Base-by-base conservation (phyloP, 176 grass and related monocot species). In the Musa acuminata region DNA sequence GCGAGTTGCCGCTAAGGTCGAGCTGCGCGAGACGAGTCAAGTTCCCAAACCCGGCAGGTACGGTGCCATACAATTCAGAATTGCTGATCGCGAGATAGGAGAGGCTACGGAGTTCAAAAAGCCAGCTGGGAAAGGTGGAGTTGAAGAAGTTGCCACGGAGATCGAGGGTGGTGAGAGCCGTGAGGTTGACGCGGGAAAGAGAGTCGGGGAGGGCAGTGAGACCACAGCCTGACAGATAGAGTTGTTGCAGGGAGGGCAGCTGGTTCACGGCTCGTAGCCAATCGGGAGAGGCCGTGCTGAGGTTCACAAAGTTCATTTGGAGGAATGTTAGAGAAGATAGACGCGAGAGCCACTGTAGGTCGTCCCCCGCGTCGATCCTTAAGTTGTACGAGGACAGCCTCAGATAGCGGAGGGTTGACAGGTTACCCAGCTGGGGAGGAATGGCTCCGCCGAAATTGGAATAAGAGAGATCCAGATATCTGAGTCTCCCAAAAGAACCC, bases 231-330 rank as follows among this genome's bases (percentile, higher is more conserved):
- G 77, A 73, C 27, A 91, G 75, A 57, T 3, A 51, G 53, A 91
- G 55, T 11, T 73, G 75, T 63, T 83, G 29, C 6, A 88, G 52
- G 25, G 20, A 60, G 14, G 68, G 70, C 21, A 90, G 75, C 81
- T 75, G 84, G 58, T 79, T 90, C 8, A 87, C 67, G 7, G 17
- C 9, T 11, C 55, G 77, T 16, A 83, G 53, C 88, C 84, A 90
- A 35, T 87, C 55, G 21, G 25, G 11, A 6, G 20, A 0, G 2
- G 51, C 68, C 16, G 48, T 22, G 51, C 48, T 62, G 72, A 80
- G 87, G 27, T 80, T 21, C 8, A 50, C 52, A 10, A 62, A 79
- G 12, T 65, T 73, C 50, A 90, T 82, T 12, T 86, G 81, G 1
- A 90, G 74, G 67, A 82, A 76, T 51, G 23, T 75, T 59, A 58